Conservation (phyloP, 805 yeast genomes). For the Allodekkera sacchari region DNA sequence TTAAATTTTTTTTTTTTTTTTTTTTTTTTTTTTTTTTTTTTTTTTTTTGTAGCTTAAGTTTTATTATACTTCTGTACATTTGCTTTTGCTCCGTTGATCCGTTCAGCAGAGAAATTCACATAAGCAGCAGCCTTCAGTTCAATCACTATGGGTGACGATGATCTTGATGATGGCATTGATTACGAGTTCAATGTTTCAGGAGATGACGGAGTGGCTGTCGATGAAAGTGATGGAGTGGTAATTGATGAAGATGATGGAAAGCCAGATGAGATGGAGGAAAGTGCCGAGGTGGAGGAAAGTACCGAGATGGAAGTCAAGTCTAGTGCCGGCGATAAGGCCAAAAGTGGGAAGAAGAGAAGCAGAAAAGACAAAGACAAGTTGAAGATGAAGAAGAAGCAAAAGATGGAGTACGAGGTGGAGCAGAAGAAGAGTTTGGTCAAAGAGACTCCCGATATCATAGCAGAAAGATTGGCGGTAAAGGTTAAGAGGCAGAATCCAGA, state of each 20-base stretch:
- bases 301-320: neutral
- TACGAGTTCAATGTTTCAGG: slow-evolving; percentile 32
- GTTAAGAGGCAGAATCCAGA: slow-evolving; percentile 56
- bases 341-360: slow-evolving; percentile 20
- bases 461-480: slow-evolving; percentile 57
- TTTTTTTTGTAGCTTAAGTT: neutral
- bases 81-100: too few relatives aligned
- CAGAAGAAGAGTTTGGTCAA: slow-evolving; percentile 48
- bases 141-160: slow-evolving; percentile 43
- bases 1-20: neutral
- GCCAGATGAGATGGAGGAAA: slow-evolving; percentile 13
- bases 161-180: slow-evolving; percentile 69
- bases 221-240: slow-evolving; percentile 4
- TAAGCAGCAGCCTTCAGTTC: slow-evolving; percentile 2
- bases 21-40: slow-evolving; percentile 2
- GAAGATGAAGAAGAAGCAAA: slow-evolving; percentile 56
- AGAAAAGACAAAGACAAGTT: slow-evolving; percentile 32
- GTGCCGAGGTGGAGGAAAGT: slow-evolving; percentile 12
- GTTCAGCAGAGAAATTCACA: too few relatives aligned
- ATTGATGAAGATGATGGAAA: slow-evolving; percentile 4
- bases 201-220: slow-evolving; percentile 24
- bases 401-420: slow-evolving; percentile 55
- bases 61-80: neutral
- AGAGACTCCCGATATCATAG: slow-evolving; percentile 50
- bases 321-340: neutral